A percentile compares a stretch with the other conserved stretches of the same genome.
Evolutionary conservation across 495 filamentous ascomycete species (phyloP).

Genomic region (Aspergillus taichungensis): DNA sequence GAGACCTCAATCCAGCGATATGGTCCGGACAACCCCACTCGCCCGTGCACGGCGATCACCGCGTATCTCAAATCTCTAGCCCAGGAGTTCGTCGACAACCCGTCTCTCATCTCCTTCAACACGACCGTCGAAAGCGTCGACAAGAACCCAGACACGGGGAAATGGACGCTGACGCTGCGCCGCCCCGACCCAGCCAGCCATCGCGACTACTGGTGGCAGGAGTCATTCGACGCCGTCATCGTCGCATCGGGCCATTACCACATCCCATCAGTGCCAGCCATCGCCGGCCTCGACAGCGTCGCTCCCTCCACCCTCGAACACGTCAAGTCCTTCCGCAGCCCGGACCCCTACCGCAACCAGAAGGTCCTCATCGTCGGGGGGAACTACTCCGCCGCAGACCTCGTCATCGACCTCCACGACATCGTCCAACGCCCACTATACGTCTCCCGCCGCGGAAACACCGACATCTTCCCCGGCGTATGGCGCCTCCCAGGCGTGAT

Average conservation of each 20-base stretch:
- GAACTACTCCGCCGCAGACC: slow-evolving; percentile 21
- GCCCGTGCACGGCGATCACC: slow-evolving; percentile 18
- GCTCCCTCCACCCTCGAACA: slow-evolving; percentile 18
- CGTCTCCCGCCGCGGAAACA: slow-evolving; percentile 14
- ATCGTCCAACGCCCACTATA: slow-evolving; percentile 14
- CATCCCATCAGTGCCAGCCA: slow-evolving; percentile 54
- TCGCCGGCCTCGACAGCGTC: slow-evolving; percentile 18
- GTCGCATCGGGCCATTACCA: slow-evolving; percentile 71
- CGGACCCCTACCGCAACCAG: slow-evolving; percentile 20
- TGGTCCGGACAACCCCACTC: slow-evolving; percentile 14
- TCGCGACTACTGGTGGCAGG: slow-evolving; percentile 25
- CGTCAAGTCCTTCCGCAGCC: slow-evolving; percentile 18
- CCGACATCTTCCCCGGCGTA: slow-evolving; percentile 12
- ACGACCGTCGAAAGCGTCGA: slow-evolving; percentile 23
- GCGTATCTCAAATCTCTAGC: slow-evolving; percentile 19
- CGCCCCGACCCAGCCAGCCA: slow-evolving; percentile 6
- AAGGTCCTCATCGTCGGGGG: slow-evolving; percentile 23
- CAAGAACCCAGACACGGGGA: slow-evolving; percentile 5
- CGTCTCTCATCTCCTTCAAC: slow-evolving; percentile 12
- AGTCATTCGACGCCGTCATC: slow-evolving; percentile 56
- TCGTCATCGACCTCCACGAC: slow-evolving; percentile 19
- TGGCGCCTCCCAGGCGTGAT: slow-evolving; percentile 18
- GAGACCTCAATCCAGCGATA: slow-evolving; percentile 13
- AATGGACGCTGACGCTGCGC: slow-evolving; percentile 20
- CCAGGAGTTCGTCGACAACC: slow-evolving; percentile 10